Evolutionary conservation across 2,329 filamentous ascomycete species (phyloP), one percentile per base, ranked within the genome.

Genomic region (Chaetomium sp.): DNA sequence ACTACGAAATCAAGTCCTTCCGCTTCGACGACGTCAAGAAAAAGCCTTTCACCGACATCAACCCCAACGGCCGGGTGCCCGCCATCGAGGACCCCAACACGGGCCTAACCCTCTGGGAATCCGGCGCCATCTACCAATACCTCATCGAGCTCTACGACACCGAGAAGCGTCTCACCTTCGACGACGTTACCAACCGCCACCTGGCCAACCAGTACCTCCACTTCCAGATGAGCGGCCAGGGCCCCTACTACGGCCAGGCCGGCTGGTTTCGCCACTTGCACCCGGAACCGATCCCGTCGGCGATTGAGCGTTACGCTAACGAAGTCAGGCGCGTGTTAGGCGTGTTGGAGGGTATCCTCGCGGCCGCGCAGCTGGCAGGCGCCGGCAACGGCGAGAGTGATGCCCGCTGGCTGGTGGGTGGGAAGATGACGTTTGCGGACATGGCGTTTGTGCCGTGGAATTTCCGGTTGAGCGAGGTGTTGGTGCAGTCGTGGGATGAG

Each of bases 111-210:
- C 69, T 76, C 38, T 80, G 74, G 72, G 76, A 79, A 62, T 74
- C 72, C 12, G 75, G 74, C 34, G 76, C 78, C 9, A 77, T 79
- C 61, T 63, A 79, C 55, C 69, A 75, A 55, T 80, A 79, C 55
- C 62, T 79, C 27, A 59, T 74, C 54, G 70, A 73, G 34, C 66
- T 61, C 6, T 79, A 79, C 66, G 75, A 79, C 64, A 71, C 37
- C 37, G 64, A 71, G 4, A 60, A 70, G 44, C 72, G 67, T 52
- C 60, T 77, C 53, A 70, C 68, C 54, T 77, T 73, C 64, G 60
- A 65, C 4, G 49, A 58, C 19, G 62, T 64, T 6, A 64, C 65
- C n/a, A 68, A 73, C 52, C 64, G 70, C 41, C 68, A 70, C 53
- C 67, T 64, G 27, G 61, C 68, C 14, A 67, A 70, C 48, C 72